Evolutionary conservation across 1,139 yeast genomes (phyloP).

Genomic region (Maudiozyma humilis): DNA sequence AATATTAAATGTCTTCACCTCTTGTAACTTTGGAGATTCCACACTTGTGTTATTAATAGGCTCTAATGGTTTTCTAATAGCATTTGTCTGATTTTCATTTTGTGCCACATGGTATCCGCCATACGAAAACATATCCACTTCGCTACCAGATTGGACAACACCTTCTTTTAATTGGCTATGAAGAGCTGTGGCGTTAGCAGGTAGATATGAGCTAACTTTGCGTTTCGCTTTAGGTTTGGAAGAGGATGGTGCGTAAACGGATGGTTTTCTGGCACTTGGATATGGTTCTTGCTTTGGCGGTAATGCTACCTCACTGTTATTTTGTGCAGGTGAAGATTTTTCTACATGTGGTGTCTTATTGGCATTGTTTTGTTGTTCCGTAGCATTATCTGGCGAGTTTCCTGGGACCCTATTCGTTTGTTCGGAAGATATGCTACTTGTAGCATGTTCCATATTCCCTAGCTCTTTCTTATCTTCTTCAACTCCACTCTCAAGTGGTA

Average conservation of each 20-base stretch:
- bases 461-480: no score
- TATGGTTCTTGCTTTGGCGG: not conserved
- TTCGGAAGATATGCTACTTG: no score
- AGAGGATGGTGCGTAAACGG: constrained; percentile 5
- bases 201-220: constrained; percentile 7
- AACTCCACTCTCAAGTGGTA: no score
- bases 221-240: constrained; percentile 1
- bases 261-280: not conserved
- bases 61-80: not conserved
- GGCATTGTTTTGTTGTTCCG: no score
- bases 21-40: not conserved
- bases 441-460: no score
- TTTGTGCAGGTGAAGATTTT: not conserved
- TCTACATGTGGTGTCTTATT: not conserved
- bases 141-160: not conserved
- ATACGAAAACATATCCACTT: constrained; percentile 5
- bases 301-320: not conserved
- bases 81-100: not conserved
- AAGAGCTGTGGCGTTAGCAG: constrained; percentile 2
- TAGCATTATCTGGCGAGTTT: no score
- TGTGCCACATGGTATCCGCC: constrained; percentile 5
- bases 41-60: not conserved
- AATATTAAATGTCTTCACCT: not conserved
- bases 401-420: no score
- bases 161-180: not conserved